Conservation (phyloP, 345 rosid species). For the Mercurialis annua region DNA sequence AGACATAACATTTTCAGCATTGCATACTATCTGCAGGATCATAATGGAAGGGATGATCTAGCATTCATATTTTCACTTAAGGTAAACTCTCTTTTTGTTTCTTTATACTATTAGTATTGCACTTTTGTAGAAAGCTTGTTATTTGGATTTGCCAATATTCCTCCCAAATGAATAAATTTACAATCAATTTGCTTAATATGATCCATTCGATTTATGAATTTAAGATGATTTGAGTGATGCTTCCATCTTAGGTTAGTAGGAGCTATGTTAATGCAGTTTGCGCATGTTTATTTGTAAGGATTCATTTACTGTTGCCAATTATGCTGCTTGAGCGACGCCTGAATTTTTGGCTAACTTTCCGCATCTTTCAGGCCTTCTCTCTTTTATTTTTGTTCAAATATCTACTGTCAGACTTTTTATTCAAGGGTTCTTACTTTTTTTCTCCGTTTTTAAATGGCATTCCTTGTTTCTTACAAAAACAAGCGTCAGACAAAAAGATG, state of each 20-base stretch:
- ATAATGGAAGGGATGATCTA: slow-evolving; percentile 80
- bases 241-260: background rate
- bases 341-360: background rate
- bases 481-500: background rate
- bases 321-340: background rate
- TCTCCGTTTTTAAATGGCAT: background rate
- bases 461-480: background rate
- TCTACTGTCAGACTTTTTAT: background rate
- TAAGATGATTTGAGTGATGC: background rate
- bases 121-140: background rate
- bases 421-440: background rate
- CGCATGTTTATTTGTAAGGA: background rate
- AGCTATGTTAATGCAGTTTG: background rate
- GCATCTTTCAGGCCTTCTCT: background rate
- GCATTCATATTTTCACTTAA: slow-evolving; percentile 84
- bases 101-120: too few relatives aligned
- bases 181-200: background rate
- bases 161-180: background rate
- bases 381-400: too few relatives aligned
- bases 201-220: background rate
- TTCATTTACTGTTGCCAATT: background rate
- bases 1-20: slow-evolving; percentile 15
- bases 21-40: slow-evolving; percentile 53
- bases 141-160: background rate
- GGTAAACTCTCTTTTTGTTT: slow-evolving; percentile 37